Percentiles rank a stretch among this genome's conserved stretches.
These are phyloP conservation scores for Fusarium odoratissimum DNA, from an alignment of 2,329 filamentous ascomycete genomes.

Conservation along the genomic window DNA sequence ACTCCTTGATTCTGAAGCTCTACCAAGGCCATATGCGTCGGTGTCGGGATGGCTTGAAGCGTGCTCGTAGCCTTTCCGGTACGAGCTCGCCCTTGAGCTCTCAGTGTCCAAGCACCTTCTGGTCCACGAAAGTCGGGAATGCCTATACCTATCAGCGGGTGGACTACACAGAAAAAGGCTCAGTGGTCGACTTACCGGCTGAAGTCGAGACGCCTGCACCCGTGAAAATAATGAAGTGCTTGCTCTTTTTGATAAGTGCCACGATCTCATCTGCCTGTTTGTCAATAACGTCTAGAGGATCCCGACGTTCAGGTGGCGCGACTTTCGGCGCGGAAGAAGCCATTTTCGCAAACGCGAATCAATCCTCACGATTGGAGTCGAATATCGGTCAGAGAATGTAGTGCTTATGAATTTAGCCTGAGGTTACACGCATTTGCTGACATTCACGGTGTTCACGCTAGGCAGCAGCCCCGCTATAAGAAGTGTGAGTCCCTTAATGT, in stretches of 20 bases:
- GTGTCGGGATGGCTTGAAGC: conserved; percentile 58
- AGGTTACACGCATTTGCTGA: neutral
- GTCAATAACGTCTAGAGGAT: conserved; percentile 30
- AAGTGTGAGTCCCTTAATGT: neutral
- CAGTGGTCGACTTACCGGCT: conserved; percentile 46
- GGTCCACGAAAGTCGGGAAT: conserved; percentile 62
- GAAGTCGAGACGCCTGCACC: conserved; percentile 61
- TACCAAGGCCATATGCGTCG: conserved; percentile 60
- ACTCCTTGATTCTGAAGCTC: conserved; percentile 55
- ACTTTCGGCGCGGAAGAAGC: conserved; percentile 26
- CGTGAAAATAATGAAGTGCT: conserved; percentile 60
- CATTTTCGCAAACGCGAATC: neutral
- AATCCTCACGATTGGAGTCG: fast-evolving
- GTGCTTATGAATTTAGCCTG: neutral
- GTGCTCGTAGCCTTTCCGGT: conserved; percentile 50
- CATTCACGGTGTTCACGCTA: neutral
- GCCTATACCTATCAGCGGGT: conserved; percentile 39
- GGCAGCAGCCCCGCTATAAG: conserved; percentile 29
- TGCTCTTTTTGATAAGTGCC: conserved; percentile 54
- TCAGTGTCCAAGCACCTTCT: conserved; percentile 58
- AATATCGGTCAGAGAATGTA: too few species aligned
- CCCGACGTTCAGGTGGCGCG: conserved; percentile 24
- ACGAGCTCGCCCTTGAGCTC: conserved; percentile 54
- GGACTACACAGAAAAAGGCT: fast-evolving
- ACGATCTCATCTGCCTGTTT: conserved; percentile 53